Base-by-base conservation (phyloP, 768 basidiomycete genomes). In the Grammothele lineata region DNA sequence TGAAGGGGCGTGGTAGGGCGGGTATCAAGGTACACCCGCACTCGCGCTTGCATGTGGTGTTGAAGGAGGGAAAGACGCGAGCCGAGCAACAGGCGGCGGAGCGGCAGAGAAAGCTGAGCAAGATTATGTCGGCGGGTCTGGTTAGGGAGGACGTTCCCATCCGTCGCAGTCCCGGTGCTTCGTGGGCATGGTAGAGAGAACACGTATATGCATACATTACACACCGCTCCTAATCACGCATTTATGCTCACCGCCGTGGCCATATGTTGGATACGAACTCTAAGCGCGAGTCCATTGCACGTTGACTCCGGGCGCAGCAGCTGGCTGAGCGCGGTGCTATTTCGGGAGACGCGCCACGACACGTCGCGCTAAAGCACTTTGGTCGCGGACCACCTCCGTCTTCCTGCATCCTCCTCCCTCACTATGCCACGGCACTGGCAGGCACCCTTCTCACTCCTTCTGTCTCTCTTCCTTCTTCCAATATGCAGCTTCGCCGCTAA, bases 71-170 rank as follows among this genome's bases (percentile, higher is more conserved):
- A 4, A 84, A 84, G 71, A 88, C 88, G 5, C 57, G 76, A 25
- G 83, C 80, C 56, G 80, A 93, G 64, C 65, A 80, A 53, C 76
- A 78, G 56, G 74, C 75, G 32, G 78, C 76, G 57, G 79, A 78
- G 53, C 77, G 81, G 45, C 72, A 70, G 57, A 80, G 81, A 60
- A 83, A 82, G 63, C 62, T 97, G 65, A 80, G 74, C 60, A 77
- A 76, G 64, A 85, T 93, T 50, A 81, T 90, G 14, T 90, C 88
- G 43, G 85, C 93, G 17, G 81, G 87, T 11, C 65, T 84, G 17
- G 81, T 84, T 27, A 73, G 92, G 25, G 93, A 94, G 62, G 82
- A 94, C 60, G 74, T 72, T 33, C 90, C 89, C 6, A 70, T 92
- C 49, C n/a, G n/a, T n/a, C 77, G 88, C 24, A 90, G 90, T 57